Evolutionary conservation across 2,329 filamentous ascomycete species (phyloP).

Genomic region (Fusarium subtropicale): DNA sequence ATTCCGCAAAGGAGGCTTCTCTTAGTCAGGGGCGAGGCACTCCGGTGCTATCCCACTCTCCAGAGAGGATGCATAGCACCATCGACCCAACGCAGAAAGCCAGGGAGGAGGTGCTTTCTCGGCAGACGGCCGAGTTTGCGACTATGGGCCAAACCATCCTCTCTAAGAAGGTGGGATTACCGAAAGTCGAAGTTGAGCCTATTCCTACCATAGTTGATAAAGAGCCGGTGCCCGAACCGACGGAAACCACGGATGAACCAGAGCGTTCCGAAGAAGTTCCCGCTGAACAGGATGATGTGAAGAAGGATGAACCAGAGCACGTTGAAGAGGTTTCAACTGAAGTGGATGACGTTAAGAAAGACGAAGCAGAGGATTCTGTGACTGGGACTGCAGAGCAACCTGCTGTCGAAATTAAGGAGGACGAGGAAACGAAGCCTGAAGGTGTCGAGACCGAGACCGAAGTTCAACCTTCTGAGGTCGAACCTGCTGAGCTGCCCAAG

Average conservation of each 20-base stretch:
- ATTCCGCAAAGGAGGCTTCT: conserved; percentile 59
- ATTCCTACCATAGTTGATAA: conserved; percentile 62
- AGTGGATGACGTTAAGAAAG: conserved; percentile 2
- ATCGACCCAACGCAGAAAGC: conserved; percentile 47
- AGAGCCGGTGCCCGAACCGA: conserved; percentile 41
- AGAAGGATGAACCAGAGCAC: conserved; percentile 20
- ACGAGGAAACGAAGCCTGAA: conserved; percentile 4
- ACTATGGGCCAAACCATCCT: conserved; percentile 73
- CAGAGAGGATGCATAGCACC: conserved; percentile 50
- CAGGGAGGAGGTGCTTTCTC: conserved; percentile 54
- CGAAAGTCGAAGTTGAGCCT: conserved; percentile 55
- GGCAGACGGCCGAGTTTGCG: conserved; percentile 70
- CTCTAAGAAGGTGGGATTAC: conserved; percentile 64
- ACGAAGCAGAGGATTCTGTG: conserved; percentile 17
- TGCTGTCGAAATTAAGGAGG: conserved; percentile 1
- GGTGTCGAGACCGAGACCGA: neutral
- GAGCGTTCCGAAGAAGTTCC: conserved; percentile 1
- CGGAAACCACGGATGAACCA: conserved; percentile 43
- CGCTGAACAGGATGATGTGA: neutral
- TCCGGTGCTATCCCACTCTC: conserved; percentile 57
- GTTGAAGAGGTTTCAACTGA: neutral
- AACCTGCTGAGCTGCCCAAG: neutral
- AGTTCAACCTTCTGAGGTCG: neutral
- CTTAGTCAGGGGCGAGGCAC: conserved; percentile 51
- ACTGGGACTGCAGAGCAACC: conserved; percentile 11